Base-by-base conservation (phyloP, 139 green algal species). In the Coelastrella sp. region DNA sequence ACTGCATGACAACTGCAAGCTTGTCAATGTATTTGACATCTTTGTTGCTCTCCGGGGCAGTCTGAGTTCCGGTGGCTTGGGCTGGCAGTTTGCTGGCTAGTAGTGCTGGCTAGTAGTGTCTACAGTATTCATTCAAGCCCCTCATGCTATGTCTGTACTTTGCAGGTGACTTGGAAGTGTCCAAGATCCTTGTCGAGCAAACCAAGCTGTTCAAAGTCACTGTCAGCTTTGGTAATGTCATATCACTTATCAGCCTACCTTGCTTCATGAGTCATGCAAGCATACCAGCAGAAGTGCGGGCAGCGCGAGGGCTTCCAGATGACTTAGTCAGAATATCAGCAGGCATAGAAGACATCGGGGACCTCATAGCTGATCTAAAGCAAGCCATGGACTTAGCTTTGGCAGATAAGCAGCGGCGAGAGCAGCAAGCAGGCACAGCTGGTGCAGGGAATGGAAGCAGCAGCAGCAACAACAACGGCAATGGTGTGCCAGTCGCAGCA, bases 181-280 rank as follows among this genome's bases (percentile, higher is more conserved):
- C 97, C 94, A 99, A 98, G 91, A 97, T 99, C 93, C 99, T 98
- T 19, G 98, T 99, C 19, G 96, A 93, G 97, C 68, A 97, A 93
- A 88, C 83, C 54, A 88, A 88, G 83, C 83, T 88, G 54, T 88
- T 77, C 83, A 88, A 88, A 68, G 83, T 88, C 13, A 88, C 83
- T 10, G 83, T 88, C 20, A 77, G 58, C 32, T 88, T 88, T 88
- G 83, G 83, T 54, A 88, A 88, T 89, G 97, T 99, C 74, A 95
- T 91, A n/a, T 97, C 93, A 23, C 94, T 98, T 58, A 98, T 99
- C 91, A 97, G 92, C 87, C 93, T 99, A 93, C 98, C 98, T 32
- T 99, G 98, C 96, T 99, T 98, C 96, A 99, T 99, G 98, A 98
- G 94, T 77, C 98, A 99, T 89, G 97, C 97, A 8, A 97, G 94